phyloP scores from a whole-genome alignment of 2,329 filamentous ascomycete genomes.

The Fusarium tupiense region DNA sequence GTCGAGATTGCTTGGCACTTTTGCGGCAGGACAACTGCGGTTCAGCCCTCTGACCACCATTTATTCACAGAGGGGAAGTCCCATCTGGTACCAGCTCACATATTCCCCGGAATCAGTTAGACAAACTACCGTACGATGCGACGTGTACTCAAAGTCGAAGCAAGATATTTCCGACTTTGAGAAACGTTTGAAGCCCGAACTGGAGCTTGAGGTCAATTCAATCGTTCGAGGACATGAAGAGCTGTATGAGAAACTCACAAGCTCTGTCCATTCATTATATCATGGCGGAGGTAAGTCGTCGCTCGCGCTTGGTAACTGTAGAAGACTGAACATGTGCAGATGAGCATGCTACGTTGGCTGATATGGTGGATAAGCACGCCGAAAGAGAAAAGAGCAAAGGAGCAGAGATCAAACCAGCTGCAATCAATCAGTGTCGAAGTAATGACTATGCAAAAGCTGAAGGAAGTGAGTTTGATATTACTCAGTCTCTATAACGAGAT shows the following conservation, averaged over 20 bases:
- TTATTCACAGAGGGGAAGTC: neutral
- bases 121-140: neutral
- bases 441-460: neutral
- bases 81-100: neutral
- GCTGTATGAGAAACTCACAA: neutral
- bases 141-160: neutral
- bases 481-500: rapidly evolving
- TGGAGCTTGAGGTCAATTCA: neutral
- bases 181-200: neutral
- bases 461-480: neutral
- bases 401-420: neutral
- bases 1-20: neutral
- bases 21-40: rapidly evolving
- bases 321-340: neutral
- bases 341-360: neutral
- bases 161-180: neutral
- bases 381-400: neutral
- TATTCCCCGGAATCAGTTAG: neutral
- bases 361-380: neutral
- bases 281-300: neutral
- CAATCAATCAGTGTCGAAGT: neutral
- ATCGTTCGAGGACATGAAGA: neutral
- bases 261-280: neutral
- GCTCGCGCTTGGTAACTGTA: rapidly evolving
- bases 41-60: neutral